A percentile compares a stretch with the other conserved stretches of the same genome.
phyloP scores from a whole-genome alignment of 345 rosid genomes.

The Noccaea bulbosa region DNA sequence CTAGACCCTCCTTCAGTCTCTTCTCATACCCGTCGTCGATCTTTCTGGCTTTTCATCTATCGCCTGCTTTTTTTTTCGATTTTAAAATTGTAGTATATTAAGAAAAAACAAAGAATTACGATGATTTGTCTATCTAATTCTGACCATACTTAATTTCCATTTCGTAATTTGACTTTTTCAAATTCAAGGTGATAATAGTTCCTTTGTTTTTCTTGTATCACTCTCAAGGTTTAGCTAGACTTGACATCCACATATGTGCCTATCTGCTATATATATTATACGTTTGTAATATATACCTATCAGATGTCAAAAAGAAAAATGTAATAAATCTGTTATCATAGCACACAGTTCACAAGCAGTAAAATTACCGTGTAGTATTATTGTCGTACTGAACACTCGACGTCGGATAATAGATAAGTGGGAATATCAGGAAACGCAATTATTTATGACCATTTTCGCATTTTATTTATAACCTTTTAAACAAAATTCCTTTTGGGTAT shows the following conservation, averaged over 20 bases:
- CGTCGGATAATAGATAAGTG: neutral
- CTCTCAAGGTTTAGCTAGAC: constrained; percentile 37
- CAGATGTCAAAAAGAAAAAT: neutral
- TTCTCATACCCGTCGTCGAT: constrained; percentile 39
- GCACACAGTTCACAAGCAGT: neutral
- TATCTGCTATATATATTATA: constrained; percentile 11
- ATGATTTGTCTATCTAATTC: constrained; percentile 33
- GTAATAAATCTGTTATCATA: neutral
- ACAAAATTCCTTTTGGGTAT: neutral
- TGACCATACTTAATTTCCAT: constrained; percentile 37
- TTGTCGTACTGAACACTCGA: neutral
- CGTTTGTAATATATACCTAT: neutral
- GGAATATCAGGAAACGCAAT: constrained; percentile 22
- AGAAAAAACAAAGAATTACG: constrained; percentile 17
- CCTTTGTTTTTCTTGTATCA: constrained; percentile 29
- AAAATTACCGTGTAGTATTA: neutral
- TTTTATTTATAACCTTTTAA: neutral
- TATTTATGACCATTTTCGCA: constrained; percentile 7
- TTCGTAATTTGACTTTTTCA: constrained; percentile 34
- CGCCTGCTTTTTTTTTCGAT: constrained; percentile 3
- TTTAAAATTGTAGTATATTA: neutral
- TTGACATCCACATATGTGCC: constrained; percentile 36
- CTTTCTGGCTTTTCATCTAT: constrained; percentile 33
- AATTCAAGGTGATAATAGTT: constrained; percentile 3
- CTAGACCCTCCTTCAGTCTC: constrained; percentile 31